phyloP scores from a whole-genome alignment of 768 basidiomycete species.

The Phylloporus arenicola region DNA sequence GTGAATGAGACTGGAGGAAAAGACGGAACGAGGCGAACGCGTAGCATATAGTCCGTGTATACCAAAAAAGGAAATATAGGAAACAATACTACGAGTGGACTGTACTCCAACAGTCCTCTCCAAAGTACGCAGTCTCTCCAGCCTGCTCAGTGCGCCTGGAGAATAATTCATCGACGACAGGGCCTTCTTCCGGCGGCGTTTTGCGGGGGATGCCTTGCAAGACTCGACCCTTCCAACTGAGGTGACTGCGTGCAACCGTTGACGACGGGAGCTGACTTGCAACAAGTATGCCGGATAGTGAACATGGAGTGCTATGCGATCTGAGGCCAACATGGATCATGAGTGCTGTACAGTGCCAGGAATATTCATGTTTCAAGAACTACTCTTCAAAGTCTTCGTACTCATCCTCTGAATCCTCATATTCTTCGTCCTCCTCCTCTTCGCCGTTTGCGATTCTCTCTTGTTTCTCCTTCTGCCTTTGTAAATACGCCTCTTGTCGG shows the following conservation, averaged over 20 bases:
- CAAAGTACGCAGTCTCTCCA: no score
- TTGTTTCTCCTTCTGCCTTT: slow-evolving; percentile 1
- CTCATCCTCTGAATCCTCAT: slow-evolving; percentile 5
- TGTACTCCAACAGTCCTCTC: no score
- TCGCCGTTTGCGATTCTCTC: slow-evolving; percentile 9
- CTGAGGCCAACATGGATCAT: neutral
- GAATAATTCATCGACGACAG: neutral
- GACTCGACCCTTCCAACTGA: neutral
- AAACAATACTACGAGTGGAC: no score
- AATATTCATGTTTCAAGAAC: neutral
- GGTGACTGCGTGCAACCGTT: neutral
- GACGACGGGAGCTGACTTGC: neutral
- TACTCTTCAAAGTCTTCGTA: neutral
- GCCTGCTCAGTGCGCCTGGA: no score
- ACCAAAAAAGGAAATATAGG: no score
- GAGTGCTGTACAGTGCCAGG: neutral
- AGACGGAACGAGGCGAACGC: no score
- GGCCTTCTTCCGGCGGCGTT: neutral
- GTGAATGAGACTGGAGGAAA: no score
- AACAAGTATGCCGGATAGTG: neutral
- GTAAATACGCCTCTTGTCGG: slow-evolving; percentile 1
- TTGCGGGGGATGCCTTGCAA: neutral
- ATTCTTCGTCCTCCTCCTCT: slow-evolving; percentile 11
- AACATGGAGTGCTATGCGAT: neutral
- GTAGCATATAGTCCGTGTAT: no score